A percentile compares a stretch with the other conserved stretches of the same genome.
phyloP scores from a whole-genome alignment of 345 rosid genomes.

The Erysimum cheiranthoides region DNA sequence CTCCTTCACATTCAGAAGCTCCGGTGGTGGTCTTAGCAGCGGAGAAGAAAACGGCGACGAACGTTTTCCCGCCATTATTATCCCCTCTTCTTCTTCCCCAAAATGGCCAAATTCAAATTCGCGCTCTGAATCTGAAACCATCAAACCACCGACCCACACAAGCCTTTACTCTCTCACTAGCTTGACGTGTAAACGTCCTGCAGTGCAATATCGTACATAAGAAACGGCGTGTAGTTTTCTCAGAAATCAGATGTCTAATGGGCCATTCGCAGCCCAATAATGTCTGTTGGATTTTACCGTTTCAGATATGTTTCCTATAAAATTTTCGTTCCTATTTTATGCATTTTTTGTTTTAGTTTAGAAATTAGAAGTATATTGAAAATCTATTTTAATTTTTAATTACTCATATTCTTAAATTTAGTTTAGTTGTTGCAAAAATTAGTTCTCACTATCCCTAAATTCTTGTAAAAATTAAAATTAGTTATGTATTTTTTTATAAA shows the following conservation, averaged over 20 bases:
- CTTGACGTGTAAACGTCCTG: background rate
- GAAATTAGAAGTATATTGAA: background rate
- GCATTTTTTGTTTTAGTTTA: no score
- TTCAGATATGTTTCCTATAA: background rate
- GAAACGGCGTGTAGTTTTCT: constrained; percentile 23
- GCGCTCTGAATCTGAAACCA: background rate
- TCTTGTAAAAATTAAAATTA: background rate
- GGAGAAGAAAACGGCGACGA: constrained; percentile 48
- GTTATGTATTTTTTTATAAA: background rate
- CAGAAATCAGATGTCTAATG: background rate
- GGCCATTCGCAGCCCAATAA: background rate
- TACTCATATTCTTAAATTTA: background rate
- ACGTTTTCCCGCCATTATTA: constrained; percentile 63
- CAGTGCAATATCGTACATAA: background rate
- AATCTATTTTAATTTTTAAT: background rate
- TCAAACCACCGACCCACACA: background rate
- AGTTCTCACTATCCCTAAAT: background rate
- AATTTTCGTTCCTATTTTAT: background rate
- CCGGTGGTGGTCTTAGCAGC: constrained; percentile 38
- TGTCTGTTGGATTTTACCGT: background rate
- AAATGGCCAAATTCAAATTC: constrained; percentile 34
- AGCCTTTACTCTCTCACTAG: constrained; percentile 6
- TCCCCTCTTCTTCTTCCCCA: constrained; percentile 14
- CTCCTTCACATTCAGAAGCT: constrained; percentile 24
- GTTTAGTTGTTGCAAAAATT: background rate